Percentiles rank a stretch among this genome's conserved stretches.
phyloP scores from a whole-genome alignment of 495 filamentous ascomycete genomes.

The Aspergillus olivimuriae region DNA sequence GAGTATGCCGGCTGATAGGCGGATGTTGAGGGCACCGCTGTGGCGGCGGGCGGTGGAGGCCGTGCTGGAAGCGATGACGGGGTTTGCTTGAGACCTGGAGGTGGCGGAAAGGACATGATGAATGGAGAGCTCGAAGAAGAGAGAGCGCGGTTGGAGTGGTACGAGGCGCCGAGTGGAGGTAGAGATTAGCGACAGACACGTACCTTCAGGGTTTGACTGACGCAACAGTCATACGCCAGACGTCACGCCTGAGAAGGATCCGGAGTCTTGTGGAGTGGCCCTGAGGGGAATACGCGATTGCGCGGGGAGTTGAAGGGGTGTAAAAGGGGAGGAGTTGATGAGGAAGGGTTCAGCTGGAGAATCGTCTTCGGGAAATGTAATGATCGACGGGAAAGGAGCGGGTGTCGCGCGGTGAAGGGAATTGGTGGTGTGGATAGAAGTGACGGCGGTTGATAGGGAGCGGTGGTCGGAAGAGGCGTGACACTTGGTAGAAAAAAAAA shows the following conservation, averaged over 20 bases:
- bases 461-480: too few species aligned
- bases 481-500: slow-evolving; percentile 6
- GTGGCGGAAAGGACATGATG: slow-evolving; percentile 93
- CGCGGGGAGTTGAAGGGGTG: neutral
- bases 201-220: slow-evolving; percentile 52
- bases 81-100: slow-evolving; percentile 74
- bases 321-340: neutral
- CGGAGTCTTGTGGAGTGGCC: slow-evolving; percentile 6
- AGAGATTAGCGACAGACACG: slow-evolving; percentile 42
- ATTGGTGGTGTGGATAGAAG: too few species aligned
- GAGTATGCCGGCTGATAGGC: slow-evolving; percentile 56
- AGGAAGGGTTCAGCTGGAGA: too few species aligned
- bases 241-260: slow-evolving; percentile 33
- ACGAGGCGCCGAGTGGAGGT: slow-evolving; percentile 27
- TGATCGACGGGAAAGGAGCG: too few species aligned
- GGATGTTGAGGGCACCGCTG: slow-evolving; percentile 39
- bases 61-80: slow-evolving; percentile 76
- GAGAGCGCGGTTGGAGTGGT: slow-evolving; percentile 23
- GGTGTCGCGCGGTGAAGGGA: too few species aligned
- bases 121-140: slow-evolving; percentile 53
- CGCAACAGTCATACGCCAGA: slow-evolving; percentile 33
- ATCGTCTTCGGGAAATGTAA: too few species aligned
- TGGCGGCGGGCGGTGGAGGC: slow-evolving; percentile 60
- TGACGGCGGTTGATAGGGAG: too few species aligned
- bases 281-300: neutral